Evolutionary conservation across 225 moss, liverwort and hornwort genomes (phyloP), one percentile per base, ranked within the genome.

Genomic region (Ulota crispa): DNA sequence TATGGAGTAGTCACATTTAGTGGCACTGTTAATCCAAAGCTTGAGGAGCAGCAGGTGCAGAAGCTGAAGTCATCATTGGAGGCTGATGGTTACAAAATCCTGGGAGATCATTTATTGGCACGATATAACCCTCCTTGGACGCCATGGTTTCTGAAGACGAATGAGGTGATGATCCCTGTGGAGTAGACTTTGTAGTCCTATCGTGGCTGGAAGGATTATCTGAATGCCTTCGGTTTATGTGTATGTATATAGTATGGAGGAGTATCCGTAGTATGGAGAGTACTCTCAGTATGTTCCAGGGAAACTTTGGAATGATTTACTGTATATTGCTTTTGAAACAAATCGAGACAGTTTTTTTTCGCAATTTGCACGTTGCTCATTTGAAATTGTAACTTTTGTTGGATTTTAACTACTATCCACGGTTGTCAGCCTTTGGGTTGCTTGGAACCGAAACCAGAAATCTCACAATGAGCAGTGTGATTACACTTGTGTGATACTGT

Each of bases 51-150:
- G 64, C 92, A 93, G 77, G 80, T 94, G 54, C 72, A 81, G 43
- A 88, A 70, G 64, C 83, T 99, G 50, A 93, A 76, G 60, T 77
- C 79, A 55, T 89, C 90, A 0, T 41, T 99, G 61, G 86, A 94
- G 77, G 32, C 84, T 32, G 93, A 87, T 30, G 98, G 98, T n/a
- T 84, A 91, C 79, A 89, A 87, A 59, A 85, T 93, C 21, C 75
- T 88, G 31, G 98, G 94, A 41, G 85, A 89, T 8, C 89, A 94
- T 82, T 55, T 92, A 20, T 31, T 99, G 83, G 98, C 98, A 21
- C 87, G 93, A 15, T 99, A 89, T 31, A 99, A 99, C 83, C 98
- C 98, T 8, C 98, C 98, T 9, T 99, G 95, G 95, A 95, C 95
- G 20, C 94, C 91, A 36, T 92, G 94, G 90, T 94, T 96, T 77